Evolutionary conservation across 2,329 filamentous ascomycete species (phyloP).

Genomic region (Clarireedia sp.): DNA sequence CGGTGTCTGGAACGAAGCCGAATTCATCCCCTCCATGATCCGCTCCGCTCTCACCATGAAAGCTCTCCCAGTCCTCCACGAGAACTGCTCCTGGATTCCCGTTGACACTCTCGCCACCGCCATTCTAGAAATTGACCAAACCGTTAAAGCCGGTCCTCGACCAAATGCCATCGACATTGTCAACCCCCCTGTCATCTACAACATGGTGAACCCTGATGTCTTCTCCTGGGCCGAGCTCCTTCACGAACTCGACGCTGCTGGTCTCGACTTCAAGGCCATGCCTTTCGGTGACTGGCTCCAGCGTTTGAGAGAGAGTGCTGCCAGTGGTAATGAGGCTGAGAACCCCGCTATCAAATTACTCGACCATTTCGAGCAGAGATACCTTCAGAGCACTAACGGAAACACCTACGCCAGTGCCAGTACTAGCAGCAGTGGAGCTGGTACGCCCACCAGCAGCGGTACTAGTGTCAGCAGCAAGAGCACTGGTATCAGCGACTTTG

Average conservation of each 20-base stretch:
- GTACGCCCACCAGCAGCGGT: neutral
- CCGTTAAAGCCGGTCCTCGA: neutral
- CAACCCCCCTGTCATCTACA: constrained; percentile 35
- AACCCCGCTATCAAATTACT: constrained; percentile 22
- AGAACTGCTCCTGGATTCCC: constrained; percentile 36
- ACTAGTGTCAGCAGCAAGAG: neutral
- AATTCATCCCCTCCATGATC: constrained; percentile 46
- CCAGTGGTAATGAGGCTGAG: constrained; percentile 31
- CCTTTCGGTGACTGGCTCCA: constrained; percentile 37
- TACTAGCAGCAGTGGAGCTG: neutral
- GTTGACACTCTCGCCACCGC: constrained; percentile 37
- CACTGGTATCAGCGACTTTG: neutral
- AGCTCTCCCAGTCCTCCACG: constrained; percentile 36
- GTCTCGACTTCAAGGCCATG: constrained; percentile 38
- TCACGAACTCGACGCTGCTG: constrained; percentile 37
- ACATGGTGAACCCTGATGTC: constrained; percentile 41
- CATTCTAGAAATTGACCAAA: constrained; percentile 33
- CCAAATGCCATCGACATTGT: constrained; percentile 9
- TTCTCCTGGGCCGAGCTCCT: constrained; percentile 44
- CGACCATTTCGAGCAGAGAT: constrained; percentile 10
- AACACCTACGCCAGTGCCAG: neutral
- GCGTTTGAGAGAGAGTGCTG: constrained; percentile 37
- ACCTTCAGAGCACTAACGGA: constrained; percentile 5
- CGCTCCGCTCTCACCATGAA: constrained; percentile 38
- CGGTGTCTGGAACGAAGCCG: constrained; percentile 40